Percentiles rank a stretch among this genome's conserved stretches.
Conservation (phyloP, 352 stramenopile genomes). For the Phytophthora europaea region DNA sequence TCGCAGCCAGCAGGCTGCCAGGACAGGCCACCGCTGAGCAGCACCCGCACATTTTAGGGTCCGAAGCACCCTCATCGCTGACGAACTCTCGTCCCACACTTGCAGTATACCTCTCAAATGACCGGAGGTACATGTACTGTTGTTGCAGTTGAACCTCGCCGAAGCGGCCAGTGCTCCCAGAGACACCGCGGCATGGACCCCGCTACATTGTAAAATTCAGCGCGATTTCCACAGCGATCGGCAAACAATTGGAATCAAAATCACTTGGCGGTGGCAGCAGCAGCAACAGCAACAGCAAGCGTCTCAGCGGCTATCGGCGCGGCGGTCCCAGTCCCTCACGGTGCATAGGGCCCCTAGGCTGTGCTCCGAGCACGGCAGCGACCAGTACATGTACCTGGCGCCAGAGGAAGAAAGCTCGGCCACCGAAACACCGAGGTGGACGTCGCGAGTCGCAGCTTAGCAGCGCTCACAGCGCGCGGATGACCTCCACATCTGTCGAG, state of each 20-base stretch:
- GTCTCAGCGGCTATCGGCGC: not conserved
- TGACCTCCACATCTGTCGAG: constrained; percentile 1
- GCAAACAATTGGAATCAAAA: constrained; percentile 2
- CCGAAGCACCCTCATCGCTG: constrained; percentile 2
- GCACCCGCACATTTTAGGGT: not conserved
- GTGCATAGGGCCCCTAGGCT: not conserved
- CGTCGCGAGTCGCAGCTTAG: too few species aligned
- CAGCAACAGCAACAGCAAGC: not conserved
- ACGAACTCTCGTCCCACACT: constrained; percentile 7
- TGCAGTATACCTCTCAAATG: not conserved
- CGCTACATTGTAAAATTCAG: constrained; percentile 17
- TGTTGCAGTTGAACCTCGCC: constrained; percentile 11
- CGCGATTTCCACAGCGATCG: constrained; percentile 12
- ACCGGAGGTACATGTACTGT: not conserved
- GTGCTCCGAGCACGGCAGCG: too few species aligned
- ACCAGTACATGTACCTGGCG: too few species aligned
- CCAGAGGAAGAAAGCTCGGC: not conserved
- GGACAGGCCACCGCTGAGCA: not conserved
- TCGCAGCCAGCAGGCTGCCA: constrained; percentile 3
- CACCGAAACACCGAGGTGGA: not conserved
- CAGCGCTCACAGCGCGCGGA: not conserved
- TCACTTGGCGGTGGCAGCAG: not conserved
- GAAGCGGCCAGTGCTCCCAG: not conserved
- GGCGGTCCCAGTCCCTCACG: not conserved
- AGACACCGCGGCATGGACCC: constrained; percentile 5